Evolutionary conservation across 1,139 yeast species (phyloP).

Genomic region (Yamadazyma siamensis): DNA sequence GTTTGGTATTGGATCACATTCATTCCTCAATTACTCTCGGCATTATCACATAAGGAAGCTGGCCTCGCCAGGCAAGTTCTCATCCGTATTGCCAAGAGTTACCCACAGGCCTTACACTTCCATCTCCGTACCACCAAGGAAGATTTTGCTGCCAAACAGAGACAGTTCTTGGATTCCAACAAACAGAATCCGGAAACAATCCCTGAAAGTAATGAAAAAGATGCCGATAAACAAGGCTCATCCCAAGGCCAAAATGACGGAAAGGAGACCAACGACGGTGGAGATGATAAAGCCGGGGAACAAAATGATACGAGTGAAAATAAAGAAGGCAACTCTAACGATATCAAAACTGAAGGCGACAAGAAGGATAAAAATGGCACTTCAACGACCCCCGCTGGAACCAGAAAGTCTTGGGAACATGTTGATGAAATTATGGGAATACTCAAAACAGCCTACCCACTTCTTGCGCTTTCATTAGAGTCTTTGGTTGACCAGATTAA

Average conservation of each 20-base stretch:
- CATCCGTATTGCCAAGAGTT: conserved; percentile 89
- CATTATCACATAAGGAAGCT: conserved; percentile 89
- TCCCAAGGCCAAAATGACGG: conserved; percentile 9
- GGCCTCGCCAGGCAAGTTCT: conserved; percentile 81
- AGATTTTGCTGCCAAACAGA: conserved; percentile 83
- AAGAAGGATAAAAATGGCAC: conserved; percentile 4
- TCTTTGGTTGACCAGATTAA: conserved; percentile 93
- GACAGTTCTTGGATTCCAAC: conserved; percentile 67
- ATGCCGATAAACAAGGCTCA: conserved; percentile 3
- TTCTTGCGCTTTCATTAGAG: conserved; percentile 87
- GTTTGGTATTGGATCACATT: conserved; percentile 99
- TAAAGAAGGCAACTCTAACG: conserved; percentile 15
- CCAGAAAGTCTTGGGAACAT: conserved; percentile 85
- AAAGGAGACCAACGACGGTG: conserved; percentile 3
- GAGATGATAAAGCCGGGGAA: conserved; percentile 3
- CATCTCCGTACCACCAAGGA: conserved; percentile 93
- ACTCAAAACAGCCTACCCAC: conserved; percentile 92
- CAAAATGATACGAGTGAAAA: conserved; percentile 2
- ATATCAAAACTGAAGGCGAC: conserved; percentile 6
- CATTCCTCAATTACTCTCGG: conserved; percentile 88
- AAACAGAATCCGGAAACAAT: conserved; percentile 26
- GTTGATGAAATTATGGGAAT: conserved; percentile 95
- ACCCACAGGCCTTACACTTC: conserved; percentile 96
- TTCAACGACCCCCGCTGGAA: conserved; percentile 16
- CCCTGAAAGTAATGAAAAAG: conserved; percentile 6